Percentiles rank a stretch among this genome's conserved stretches.
Evolutionary conservation across 805 yeast species (phyloP).

Genomic region (Torulaspora indica): DNA sequence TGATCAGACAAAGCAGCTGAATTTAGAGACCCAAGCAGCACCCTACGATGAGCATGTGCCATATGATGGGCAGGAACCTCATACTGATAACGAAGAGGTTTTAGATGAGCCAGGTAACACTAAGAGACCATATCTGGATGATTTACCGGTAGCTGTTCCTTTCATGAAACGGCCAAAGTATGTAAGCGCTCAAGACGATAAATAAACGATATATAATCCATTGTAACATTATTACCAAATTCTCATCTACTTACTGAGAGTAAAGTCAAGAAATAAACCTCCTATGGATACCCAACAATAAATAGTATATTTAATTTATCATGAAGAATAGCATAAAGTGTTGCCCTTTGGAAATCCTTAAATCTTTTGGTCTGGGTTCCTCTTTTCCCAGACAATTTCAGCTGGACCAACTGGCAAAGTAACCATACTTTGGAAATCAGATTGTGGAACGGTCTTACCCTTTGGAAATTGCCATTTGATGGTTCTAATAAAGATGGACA

Average conservation of each 20-base stretch:
- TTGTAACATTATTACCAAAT: constrained; percentile 3
- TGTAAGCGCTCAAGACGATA: constrained; percentile 6
- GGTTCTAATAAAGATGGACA: constrained; percentile 68
- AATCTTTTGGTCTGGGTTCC: constrained; percentile 37
- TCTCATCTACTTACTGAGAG: neutral
- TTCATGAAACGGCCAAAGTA: constrained; percentile 10
- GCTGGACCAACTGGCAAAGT: constrained; percentile 83
- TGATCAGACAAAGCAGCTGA: neutral
- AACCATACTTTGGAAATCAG: constrained; percentile 88
- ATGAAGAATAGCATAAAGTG: neutral
- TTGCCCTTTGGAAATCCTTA: constrained; percentile 3
- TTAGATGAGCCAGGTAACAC: constrained; percentile 11
- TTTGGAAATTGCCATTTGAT: constrained; percentile 68
- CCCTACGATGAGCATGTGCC: constrained; percentile 5
- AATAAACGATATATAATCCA: constrained; percentile 2
- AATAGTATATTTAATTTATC: constrained; percentile 1
- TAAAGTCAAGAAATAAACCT: neutral
- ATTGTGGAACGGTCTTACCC: constrained; percentile 53
- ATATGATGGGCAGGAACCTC: constrained; percentile 4
- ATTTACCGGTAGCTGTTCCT: constrained; percentile 13
- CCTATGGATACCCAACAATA: constrained; percentile 2
- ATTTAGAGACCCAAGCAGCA: neutral
- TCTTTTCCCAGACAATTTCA: constrained; percentile 63
- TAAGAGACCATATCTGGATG: constrained; percentile 16
- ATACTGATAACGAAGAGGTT: constrained; percentile 3